phyloP scores from a whole-genome alignment of 306 rosid genomes.

The Quercus gilva region DNA sequence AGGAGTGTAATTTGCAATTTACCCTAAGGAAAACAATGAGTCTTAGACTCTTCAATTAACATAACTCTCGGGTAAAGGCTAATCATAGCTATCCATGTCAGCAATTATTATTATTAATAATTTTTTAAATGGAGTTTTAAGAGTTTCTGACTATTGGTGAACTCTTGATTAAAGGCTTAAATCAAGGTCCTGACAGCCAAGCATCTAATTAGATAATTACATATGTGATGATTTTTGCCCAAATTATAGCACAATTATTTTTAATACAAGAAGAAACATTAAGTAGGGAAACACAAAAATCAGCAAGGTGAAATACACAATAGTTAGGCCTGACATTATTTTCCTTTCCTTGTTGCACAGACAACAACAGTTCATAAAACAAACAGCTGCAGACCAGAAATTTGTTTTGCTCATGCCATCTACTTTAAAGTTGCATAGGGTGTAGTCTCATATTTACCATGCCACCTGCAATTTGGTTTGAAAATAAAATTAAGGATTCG shows the following conservation, averaged over 20 bases:
- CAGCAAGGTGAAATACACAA: not conserved
- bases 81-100: too few species aligned
- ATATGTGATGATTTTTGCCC: too few species aligned
- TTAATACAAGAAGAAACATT: not conserved
- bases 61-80: too few species aligned
- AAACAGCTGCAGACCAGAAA: slow-evolving; percentile 17
- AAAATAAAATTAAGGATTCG: not conserved
- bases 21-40: too few species aligned
- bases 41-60: too few species aligned
- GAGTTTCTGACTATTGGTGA: too few species aligned
- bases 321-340: not conserved
- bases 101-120: too few species aligned
- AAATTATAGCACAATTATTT: not conserved
- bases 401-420: slow-evolving; percentile 6
- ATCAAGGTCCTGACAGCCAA: too few species aligned
- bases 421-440: slow-evolving; percentile 40
- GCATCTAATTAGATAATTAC: too few species aligned
- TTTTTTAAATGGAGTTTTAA: too few species aligned
- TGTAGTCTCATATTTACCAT: slow-evolving; percentile 69
- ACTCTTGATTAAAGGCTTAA: too few species aligned
- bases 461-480: slow-evolving; percentile 62
- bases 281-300: not conserved
- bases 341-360: not conserved
- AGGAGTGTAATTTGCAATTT: too few species aligned
- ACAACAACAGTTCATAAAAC: not conserved